phyloP scores from a whole-genome alignment of 148 eudicot species.

The Diospyros kaki region DNA sequence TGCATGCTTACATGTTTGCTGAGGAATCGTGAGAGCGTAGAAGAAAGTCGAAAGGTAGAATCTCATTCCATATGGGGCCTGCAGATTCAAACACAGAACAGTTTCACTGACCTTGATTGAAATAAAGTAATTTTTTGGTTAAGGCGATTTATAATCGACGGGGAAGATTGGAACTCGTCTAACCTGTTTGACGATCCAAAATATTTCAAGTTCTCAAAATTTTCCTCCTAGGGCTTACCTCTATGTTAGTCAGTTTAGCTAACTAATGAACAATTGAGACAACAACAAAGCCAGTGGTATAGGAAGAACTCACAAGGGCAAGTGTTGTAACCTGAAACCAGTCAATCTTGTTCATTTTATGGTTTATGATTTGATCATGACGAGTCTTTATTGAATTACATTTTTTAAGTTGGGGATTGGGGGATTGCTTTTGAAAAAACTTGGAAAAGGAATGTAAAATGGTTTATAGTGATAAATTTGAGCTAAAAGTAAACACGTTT shows the following conservation, averaged over 20 bases:
- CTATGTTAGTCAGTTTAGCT: not conserved
- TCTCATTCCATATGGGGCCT: not conserved
- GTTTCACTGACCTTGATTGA: too few species aligned
- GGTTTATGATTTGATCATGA: not conserved
- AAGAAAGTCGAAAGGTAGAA: not conserved
- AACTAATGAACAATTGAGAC: not conserved
- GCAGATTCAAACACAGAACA: not conserved
- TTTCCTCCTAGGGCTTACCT: not conserved
- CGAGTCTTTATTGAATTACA: not conserved
- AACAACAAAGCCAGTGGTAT: not conserved
- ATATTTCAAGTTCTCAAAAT: not conserved
- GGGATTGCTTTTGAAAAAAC: not conserved
- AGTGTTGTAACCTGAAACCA: not conserved
- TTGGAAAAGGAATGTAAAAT: not conserved
- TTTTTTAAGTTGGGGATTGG: not conserved
- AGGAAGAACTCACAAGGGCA: not conserved
- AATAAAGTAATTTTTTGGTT: not conserved
- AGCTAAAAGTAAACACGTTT: not conserved
- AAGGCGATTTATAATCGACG: not conserved
- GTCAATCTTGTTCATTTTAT: not conserved
- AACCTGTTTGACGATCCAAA: not conserved
- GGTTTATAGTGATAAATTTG: not conserved
- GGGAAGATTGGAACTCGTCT: not conserved
- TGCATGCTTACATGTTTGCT: not conserved
- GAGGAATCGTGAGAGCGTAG: constrained; percentile 3